Evolutionary conservation across 2,329 filamentous ascomycete genomes (phyloP).

Genomic region (Penicillium sp.): DNA sequence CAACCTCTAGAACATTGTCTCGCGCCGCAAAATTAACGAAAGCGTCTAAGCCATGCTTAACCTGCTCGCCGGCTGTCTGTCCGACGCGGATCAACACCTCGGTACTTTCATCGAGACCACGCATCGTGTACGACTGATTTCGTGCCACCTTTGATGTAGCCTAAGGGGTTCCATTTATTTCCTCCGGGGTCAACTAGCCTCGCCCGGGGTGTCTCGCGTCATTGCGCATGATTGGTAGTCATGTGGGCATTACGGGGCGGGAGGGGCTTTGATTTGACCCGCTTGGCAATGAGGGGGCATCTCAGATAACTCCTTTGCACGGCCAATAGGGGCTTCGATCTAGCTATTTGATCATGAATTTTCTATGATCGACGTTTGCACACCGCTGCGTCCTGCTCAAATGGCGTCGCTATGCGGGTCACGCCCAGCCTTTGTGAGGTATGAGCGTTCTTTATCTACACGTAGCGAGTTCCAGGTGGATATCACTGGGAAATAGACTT

Average conservation of each 20-base stretch:
- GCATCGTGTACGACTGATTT: conserved; percentile 25
- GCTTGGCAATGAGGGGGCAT: conserved; percentile 16
- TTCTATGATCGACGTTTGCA: not conserved
- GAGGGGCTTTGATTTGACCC: conserved; percentile 5
- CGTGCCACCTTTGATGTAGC: not conserved
- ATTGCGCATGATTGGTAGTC: conserved; percentile 15
- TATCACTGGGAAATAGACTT: not conserved
- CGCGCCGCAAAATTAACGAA: conserved; percentile 75
- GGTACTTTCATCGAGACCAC: conserved; percentile 34
- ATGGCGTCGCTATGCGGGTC: not conserved
- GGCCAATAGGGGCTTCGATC: not conserved
- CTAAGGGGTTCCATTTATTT: not conserved
- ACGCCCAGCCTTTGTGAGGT: not conserved
- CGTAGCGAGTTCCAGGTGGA: not conserved
- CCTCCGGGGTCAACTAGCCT: not conserved
- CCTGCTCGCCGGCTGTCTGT: conserved; percentile 47
- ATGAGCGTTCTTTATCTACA: conserved; percentile 1
- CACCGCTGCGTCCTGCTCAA: not conserved
- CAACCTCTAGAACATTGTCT: conserved; percentile 76
- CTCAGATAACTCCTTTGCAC: not conserved
- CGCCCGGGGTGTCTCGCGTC: conserved; percentile 8
- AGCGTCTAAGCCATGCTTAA: conserved; percentile 61
- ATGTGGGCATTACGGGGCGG: conserved; percentile 10
- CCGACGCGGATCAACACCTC: conserved; percentile 41
- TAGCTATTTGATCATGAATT: not conserved